Evolutionary conservation across 345 rosid genomes (phyloP), one percentile per base, ranked within the genome.

Genomic region (sweet orange (Citrus sinensis)): DNA sequence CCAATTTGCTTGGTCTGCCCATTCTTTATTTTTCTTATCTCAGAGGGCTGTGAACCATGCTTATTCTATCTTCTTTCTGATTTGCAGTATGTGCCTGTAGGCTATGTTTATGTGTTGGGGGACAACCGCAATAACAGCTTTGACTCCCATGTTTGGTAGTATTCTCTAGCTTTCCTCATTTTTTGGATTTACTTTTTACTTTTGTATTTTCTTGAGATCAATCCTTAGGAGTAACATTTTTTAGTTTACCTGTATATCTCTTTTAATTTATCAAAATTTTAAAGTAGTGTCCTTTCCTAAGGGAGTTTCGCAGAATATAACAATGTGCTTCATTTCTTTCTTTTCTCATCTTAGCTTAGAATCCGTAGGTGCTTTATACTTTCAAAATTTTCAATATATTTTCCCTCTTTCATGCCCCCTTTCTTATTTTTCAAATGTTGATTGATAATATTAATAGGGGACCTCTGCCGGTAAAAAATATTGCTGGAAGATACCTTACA

Each of bases 71-170:
- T 75, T 42, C 63, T 6, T 25, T 79, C 58, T 60, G 55, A 22
- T 76, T 66, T 82, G 80, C 85, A 85, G 85, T 76, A 37, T 78
- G 84, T 85, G 68, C 85, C 88, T 4, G 24, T 13, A 62, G 88
- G 65, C 62, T 80, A 82, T 82, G 76, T 85, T 70, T 82, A 66
- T 46, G 80, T 85, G 73, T 56, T 85, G 82, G 86, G 86, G 24
- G 88, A 83, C 75, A 83, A 86, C 73, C 83, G 82, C 25, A 80
- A 83, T 17, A 79, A 81, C 55, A 86, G 85, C 77, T 80, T 79
- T 1, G 85, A 86, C 69, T 83, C 86, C 13, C 86, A 83, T 86
- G 55, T 32, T 55, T 82, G 82, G 85, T 85, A 80, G 8, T 60
- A 40, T 40, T 74, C 69, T 74, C 68, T 25, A 61, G 56, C 67